phyloP scores from a whole-genome alignment of 2,329 filamentous ascomycete species.

The Akanthomyces lecanii region DNA sequence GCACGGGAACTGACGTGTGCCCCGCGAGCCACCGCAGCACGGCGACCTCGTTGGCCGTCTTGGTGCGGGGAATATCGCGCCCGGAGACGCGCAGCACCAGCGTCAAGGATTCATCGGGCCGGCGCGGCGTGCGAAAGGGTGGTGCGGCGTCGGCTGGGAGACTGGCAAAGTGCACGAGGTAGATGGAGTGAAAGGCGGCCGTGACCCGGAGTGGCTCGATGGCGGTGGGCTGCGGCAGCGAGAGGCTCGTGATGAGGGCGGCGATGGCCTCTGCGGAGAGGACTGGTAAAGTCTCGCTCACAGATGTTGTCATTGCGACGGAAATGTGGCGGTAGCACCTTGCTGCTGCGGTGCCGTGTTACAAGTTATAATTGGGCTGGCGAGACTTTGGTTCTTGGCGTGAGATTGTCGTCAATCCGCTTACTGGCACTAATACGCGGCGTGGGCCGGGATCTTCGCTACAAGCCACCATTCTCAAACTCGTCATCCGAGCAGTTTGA shows the following conservation, averaged over 20 bases:
- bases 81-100: slow-evolving; percentile 35
- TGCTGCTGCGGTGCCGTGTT: neutral
- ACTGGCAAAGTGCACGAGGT: slow-evolving; percentile 21
- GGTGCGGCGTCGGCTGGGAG: neutral
- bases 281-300: neutral
- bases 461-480: neutral
- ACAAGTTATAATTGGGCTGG: neutral
- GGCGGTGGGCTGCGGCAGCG: slow-evolving; percentile 18
- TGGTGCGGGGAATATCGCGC: slow-evolving; percentile 31
- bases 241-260: slow-evolving; percentile 19
- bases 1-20: slow-evolving; percentile 33
- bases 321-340: neutral
- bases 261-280: slow-evolving; percentile 30
- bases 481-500: neutral
- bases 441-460: neutral
- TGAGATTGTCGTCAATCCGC: neutral
- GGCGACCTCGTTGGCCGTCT: slow-evolving; percentile 35
- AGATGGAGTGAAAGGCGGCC: slow-evolving; percentile 27
- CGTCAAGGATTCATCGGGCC: neutral
- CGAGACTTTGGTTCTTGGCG: neutral
- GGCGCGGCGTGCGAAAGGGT: neutral
- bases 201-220: slow-evolving; percentile 21
- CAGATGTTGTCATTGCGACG: neutral
- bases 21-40: slow-evolving; percentile 31
- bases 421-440: neutral